Base-by-base conservation (phyloP, 2,329 filamentous ascomycete species). In the Raffaelea arxii region DNA sequence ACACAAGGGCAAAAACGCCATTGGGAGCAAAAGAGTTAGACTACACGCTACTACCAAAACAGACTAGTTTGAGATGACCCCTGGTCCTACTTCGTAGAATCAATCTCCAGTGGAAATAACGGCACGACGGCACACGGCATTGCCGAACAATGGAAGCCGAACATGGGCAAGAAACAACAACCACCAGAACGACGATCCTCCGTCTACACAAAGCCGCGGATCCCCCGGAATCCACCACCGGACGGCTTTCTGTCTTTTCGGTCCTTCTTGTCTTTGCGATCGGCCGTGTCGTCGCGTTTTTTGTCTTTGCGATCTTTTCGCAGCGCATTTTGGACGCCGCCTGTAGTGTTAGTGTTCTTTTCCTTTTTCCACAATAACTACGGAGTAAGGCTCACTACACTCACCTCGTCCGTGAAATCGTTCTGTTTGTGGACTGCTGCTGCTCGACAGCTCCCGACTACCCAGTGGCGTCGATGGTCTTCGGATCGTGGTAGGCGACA, bases 301-400 rank as follows among this genome's bases (percentile, higher is more conserved):
- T 70, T 71, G 27, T 73, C 70, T 50, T 74, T 75, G 54, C 65
- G 66, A 2, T 77, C 71, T 53, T 75, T 71, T 4, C 68, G 67
- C 1, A 66, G 58, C 25, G 65, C 58, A 54, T 70, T 74, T 52
- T 73, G 71, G 9, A 71, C 62, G 21, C 71, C 69, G 18, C 71
- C 72, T 70, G 54, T 19, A 41, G 43, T 11, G 18, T 63, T 67
- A 16, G 68, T 60, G 53, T 71, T 69, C n/a, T n/a, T n/a, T n/a
- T n/a, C 16, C 14, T 11, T 42, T 24, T 5, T 4, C 21, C n/a
- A n/a, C n/a, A n/a, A n/a, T n/a, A n/a, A n/a, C n/a, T n/a, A n/a
- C n/a, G n/a, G n/a, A n/a, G n/a, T n/a, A n/a, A n/a, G n/a, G n/a
- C n/a, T n/a, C n/a, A n/a, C n/a, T n/a, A n/a, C n/a, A n/a, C 77